phyloP scores from a whole-genome alignment of 768 basidiomycete genomes.

The Phylloporus scabripes region DNA sequence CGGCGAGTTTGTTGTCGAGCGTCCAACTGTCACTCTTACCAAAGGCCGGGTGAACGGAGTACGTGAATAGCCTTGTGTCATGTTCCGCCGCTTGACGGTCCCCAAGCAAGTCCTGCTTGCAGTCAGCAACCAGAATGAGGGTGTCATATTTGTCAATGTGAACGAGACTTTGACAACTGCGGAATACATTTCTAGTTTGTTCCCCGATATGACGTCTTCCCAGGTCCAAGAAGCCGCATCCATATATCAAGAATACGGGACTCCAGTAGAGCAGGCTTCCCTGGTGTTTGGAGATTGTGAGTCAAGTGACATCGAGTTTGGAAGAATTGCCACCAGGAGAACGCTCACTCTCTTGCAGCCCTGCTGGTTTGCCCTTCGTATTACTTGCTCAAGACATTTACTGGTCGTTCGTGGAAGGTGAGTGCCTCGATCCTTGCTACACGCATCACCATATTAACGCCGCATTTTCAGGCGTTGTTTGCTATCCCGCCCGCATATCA shows the following conservation, averaged over 20 bases:
- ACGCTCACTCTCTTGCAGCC: slow-evolving; percentile 14
- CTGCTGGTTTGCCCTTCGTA: slow-evolving; percentile 36
- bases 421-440: slow-evolving; percentile 16
- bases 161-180: slow-evolving; percentile 17
- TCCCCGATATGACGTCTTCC: slow-evolving; percentile 32
- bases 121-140: slow-evolving; percentile 31
- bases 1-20: slow-evolving; percentile 40
- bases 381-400: slow-evolving; percentile 28
- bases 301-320: neutral
- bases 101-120: slow-evolving; percentile 22
- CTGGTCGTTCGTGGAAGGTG: slow-evolving; percentile 31
- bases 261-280: slow-evolving; percentile 31
- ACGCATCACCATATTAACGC: slow-evolving; percentile 3
- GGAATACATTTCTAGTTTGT: slow-evolving; percentile 32
- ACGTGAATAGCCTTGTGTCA: neutral
- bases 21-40: slow-evolving; percentile 35
- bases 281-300: slow-evolving; percentile 39
- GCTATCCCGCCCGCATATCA: slow-evolving; percentile 28
- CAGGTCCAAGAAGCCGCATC: slow-evolving; percentile 23
- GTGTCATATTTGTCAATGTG: slow-evolving; percentile 23
- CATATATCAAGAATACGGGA: slow-evolving; percentile 30
- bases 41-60: slow-evolving; percentile 41
- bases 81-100: slow-evolving; percentile 1
- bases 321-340: neutral
- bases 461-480: slow-evolving; percentile 24